Conservation (phyloP, 495 filamentous ascomycete genomes). For the Hypoxylon rickii region DNA sequence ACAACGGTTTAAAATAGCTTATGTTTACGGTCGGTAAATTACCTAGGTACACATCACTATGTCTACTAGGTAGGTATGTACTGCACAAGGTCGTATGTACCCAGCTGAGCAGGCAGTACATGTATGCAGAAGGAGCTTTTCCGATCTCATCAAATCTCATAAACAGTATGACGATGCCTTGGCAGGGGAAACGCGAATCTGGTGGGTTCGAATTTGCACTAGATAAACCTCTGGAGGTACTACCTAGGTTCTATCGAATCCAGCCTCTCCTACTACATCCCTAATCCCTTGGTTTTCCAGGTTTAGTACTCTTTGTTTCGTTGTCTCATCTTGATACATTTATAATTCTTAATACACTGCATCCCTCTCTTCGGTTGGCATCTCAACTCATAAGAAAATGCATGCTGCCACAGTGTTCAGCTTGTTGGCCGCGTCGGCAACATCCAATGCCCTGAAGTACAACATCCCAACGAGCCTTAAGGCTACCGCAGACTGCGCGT, state of each 20-base stretch:
- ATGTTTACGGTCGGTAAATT: conserved; percentile 19
- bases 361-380: not conserved
- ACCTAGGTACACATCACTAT: too few species aligned
- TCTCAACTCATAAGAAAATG: conserved; percentile 6
- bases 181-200: conserved; percentile 17
- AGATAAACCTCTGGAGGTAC: not conserved
- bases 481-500: conserved; percentile 19
- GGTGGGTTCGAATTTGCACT: not conserved
- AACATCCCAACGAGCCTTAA: conserved; percentile 6
- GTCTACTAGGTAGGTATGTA: too few species aligned
- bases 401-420: conserved; percentile 5
- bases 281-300: too few species aligned
- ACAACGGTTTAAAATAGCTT: conserved; percentile 4
- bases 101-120: too few species aligned
- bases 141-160: conserved; percentile 6
- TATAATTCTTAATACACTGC: not conserved
- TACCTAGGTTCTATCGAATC: not conserved
- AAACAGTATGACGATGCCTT: conserved; percentile 17
- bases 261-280: too few species aligned
- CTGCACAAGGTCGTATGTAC: too few species aligned
- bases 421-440: conserved; percentile 11
- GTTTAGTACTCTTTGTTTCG: too few species aligned
- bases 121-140: conserved; percentile 9
- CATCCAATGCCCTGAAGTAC: conserved; percentile 24
- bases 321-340: not conserved